Evolutionary conservation across 176 grass and related monocot species (phyloP).

Genomic region (Musa acuminata): DNA sequence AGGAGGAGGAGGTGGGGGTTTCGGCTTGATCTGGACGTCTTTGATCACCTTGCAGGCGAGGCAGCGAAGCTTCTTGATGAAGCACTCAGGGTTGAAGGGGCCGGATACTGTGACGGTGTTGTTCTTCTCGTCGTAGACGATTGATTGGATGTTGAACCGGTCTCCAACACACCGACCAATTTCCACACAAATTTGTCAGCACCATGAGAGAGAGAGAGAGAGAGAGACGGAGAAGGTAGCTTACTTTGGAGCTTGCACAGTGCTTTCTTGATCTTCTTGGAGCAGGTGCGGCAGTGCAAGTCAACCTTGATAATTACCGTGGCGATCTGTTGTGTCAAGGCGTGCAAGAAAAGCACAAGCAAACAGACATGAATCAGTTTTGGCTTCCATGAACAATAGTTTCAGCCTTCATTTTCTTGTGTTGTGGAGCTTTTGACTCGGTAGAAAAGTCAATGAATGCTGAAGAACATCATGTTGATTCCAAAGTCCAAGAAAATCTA

Average conservation of each 20-base stretch:
- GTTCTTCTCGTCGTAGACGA: constrained; percentile 18
- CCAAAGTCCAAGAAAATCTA: too few species aligned
- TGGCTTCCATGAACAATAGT: too few species aligned
- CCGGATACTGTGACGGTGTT: constrained; percentile 31
- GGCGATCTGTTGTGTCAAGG: constrained; percentile 13
- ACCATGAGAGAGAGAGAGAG: neutral
- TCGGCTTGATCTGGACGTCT: constrained; percentile 16
- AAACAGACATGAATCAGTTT: neutral
- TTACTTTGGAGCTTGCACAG: constrained; percentile 33
- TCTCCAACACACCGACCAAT: constrained; percentile 5
- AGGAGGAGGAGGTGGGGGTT: neutral
- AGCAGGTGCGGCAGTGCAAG: constrained; percentile 34
- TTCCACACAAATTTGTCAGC: neutral
- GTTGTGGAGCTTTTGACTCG: too few species aligned
- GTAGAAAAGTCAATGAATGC: too few species aligned
- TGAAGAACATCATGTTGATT: too few species aligned
- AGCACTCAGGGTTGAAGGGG: constrained; percentile 12
- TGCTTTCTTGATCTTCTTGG: constrained; percentile 38
- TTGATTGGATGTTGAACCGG: constrained; percentile 24
- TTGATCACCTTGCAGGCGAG: constrained; percentile 29
- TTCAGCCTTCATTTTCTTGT: too few species aligned
- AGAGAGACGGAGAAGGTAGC: neutral
- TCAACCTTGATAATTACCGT: constrained; percentile 28
- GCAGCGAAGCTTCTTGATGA: constrained; percentile 33
- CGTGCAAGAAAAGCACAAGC: too few species aligned